phyloP scores from a whole-genome alignment of 129 eudicot species.

The Flaveria ramosissima region DNA sequence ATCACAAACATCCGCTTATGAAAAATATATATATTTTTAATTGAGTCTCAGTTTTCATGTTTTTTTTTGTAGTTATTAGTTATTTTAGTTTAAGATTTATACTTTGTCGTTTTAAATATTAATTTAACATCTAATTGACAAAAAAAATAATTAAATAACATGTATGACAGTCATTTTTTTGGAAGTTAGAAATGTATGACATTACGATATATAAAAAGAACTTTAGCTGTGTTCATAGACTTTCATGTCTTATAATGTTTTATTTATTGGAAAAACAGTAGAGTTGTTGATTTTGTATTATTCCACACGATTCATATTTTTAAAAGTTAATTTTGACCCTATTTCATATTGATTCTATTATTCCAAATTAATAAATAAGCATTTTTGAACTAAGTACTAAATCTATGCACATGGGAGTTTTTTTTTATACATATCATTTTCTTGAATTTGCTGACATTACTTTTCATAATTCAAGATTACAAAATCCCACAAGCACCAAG shows the following conservation, averaged over 20 bases:
- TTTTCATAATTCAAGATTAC: neutral
- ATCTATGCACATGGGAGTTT: conserved; percentile 1
- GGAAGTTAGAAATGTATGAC: neutral
- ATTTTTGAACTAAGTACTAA: conserved; percentile 4
- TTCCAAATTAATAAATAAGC: neutral
- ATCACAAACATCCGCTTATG: neutral
- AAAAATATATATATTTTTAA: neutral
- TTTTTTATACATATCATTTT: neutral
- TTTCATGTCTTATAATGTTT: neutral
- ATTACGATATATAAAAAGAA: neutral
- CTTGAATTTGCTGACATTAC: conserved; percentile 6
- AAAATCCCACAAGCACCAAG: conserved; percentile 34
- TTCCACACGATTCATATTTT: neutral
- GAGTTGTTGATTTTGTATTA: neutral
- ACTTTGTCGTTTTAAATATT: neutral
- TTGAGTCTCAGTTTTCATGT: neutral
- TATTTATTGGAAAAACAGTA: neutral
- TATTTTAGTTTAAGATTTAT: neutral
- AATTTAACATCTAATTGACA: neutral
- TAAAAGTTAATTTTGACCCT: neutral
- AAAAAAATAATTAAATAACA: neutral
- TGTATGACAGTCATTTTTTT: neutral
- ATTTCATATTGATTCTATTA: neutral
- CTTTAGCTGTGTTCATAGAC: neutral
- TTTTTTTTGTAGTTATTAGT: neutral